Evolutionary conservation across 805 yeast species (phyloP), one percentile per base, ranked within the genome.

Genomic region (Zygoascus tannicola): DNA sequence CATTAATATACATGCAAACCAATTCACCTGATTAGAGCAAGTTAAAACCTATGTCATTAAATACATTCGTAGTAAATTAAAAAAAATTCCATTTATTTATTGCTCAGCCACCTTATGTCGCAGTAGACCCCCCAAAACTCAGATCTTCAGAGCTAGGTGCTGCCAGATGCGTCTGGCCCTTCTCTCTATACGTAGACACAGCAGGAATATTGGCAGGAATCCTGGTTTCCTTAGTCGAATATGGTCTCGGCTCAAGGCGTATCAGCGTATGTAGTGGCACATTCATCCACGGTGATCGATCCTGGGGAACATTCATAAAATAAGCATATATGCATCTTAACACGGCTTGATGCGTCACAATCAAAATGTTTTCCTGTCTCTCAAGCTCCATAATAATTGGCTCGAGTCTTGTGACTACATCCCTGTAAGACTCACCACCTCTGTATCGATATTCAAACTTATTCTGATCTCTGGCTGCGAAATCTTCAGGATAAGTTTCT

Each of bases 331-430:
- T 80, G 60, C 99, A 92, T 56, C 99, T 75, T 52, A 92, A 70
- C 8, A 92, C 97, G 0, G 97, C 97, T 65, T 92, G 99, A 63
- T 92, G 99, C 3, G 98, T 92, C 35, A 92, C 92, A 48, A 92
- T 90, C 59, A 92, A 71, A 41, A 92, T 87, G 62, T 92, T 88
- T 56, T 92, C 97, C 65, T 90, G 97, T 48, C 97, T 80, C 66
- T 92, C 99, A 51, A 92, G 73, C 64, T 92, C 98, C 98, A 92
- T 92, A 49, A 92, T 92, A 52, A 92, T 87, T 4, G 99, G 99
- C 61, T 92, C 99, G 45, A 92, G 70, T 45, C 99, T 71, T 35
- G 88, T 82, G 37, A 90, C 96, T 34, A 92, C 95, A 56, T 92
- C 99, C 46, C 95, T 75, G 63, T 92, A 92, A 3, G 94, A 83